phyloP scores from a whole-genome alignment of 345 rosid species.

The Citrus cavaleriei region DNA sequence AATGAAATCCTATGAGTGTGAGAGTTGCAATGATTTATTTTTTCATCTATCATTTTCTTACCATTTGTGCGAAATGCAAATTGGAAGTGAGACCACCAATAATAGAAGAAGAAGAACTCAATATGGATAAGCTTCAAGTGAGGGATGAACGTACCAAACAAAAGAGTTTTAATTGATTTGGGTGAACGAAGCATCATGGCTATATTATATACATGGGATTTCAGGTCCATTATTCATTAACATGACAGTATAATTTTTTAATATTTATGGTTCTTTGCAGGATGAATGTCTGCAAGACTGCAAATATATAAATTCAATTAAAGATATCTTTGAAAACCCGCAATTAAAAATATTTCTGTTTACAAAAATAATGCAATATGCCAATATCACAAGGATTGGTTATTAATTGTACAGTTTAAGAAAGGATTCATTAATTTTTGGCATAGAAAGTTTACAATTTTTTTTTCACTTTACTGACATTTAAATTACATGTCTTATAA shows the following conservation, averaged over 20 bases:
- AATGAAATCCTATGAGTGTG: not conserved
- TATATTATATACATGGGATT: not conserved
- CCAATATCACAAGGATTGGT: too few relatives aligned
- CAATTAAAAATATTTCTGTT: not conserved
- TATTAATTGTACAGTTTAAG: too few relatives aligned
- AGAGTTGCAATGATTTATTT: not conserved
- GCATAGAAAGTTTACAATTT: too few relatives aligned
- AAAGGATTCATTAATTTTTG: too few relatives aligned
- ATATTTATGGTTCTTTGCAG: not conserved
- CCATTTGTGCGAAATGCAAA: not conserved
- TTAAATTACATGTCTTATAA: too few relatives aligned
- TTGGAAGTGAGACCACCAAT: not conserved
- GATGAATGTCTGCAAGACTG: not conserved
- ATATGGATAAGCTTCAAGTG: slow-evolving; percentile 12
- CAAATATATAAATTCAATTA: too few relatives aligned
- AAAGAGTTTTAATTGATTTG: not conserved
- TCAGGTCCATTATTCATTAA: slow-evolving; percentile 1
- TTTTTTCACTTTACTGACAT: too few relatives aligned
- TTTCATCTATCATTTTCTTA: not conserved
- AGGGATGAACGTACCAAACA: not conserved
- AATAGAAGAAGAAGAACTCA: slow-evolving; percentile 6
- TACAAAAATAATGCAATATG: too few relatives aligned
- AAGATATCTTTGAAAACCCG: not conserved
- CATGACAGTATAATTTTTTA: not conserved
- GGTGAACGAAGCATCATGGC: not conserved